Evolutionary conservation across 306 rosid genomes (phyloP).

Genomic region (Acacia crassicarpa): DNA sequence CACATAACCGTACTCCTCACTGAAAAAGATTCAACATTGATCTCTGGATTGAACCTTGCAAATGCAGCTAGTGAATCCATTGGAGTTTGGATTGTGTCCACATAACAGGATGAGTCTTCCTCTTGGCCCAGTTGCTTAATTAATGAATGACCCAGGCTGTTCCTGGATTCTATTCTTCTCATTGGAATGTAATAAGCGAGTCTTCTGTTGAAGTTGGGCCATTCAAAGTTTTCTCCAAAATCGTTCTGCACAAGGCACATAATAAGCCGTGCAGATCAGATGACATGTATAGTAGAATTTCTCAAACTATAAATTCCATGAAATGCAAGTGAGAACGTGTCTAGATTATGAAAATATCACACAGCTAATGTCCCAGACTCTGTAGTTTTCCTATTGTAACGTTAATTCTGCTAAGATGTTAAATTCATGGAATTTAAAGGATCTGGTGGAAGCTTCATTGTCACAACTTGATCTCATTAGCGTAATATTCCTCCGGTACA

Average conservation of each 20-base stretch:
- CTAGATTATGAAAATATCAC: no score
- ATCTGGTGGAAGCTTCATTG: neutral
- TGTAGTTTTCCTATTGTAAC: neutral
- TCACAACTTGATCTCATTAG: neutral
- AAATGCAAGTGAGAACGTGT: neutral
- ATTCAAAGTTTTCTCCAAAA: neutral
- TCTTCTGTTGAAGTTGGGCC: neutral
- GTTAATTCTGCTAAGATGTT: neutral
- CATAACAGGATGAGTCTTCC: neutral
- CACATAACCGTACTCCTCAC: no score
- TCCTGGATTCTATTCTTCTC: neutral
- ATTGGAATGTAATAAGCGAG: neutral
- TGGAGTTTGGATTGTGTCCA: neutral
- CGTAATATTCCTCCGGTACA: neutral
- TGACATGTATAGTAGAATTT: no score
- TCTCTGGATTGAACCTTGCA: neutral
- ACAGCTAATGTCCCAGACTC: neutral
- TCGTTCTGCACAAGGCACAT: neutral
- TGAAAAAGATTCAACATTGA: neutral
- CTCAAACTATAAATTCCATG: neutral
- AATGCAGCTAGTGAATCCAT: neutral
- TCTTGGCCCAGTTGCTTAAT: neutral
- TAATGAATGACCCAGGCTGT: neutral
- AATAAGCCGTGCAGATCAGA: neutral
- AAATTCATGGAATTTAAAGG: neutral